Percentiles rank a stretch among this genome's conserved stretches.
Evolutionary conservation across 345 rosid species (phyloP).

Genomic region (Draba incana): DNA sequence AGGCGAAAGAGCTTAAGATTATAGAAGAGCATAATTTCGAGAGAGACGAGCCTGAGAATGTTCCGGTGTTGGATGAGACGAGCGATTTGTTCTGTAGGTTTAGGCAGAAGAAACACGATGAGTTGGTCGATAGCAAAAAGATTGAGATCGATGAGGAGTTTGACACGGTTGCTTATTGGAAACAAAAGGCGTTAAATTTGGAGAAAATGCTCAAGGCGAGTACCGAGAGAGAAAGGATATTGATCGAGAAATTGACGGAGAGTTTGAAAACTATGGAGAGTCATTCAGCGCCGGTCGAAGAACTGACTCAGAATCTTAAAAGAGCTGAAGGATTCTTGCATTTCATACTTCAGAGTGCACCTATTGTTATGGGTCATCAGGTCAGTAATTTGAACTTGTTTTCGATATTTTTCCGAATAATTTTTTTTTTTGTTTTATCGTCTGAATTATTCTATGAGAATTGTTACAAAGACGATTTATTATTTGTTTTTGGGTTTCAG

Average conservation of each 20-base stretch:
- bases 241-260: constrained; percentile 71
- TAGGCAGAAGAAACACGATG: constrained; percentile 57
- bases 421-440: constrained; percentile 5
- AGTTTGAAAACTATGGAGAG: constrained; percentile 66
- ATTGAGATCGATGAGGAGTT: constrained; percentile 73
- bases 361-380: constrained; percentile 95
- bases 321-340: constrained; percentile 95
- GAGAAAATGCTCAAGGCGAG: constrained; percentile 80
- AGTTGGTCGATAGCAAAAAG: constrained; percentile 55
- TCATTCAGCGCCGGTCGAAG: constrained; percentile 82
- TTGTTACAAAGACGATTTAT: too few species aligned
- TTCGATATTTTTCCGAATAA: neutral
- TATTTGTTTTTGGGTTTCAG: constrained; percentile 46
- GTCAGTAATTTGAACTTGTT: constrained; percentile 34
- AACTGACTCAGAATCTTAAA: constrained; percentile 74
- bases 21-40: constrained; percentile 87
- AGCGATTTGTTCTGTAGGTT: constrained; percentile 53
- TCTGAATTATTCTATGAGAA: too few species aligned
- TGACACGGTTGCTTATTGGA: constrained; percentile 79
- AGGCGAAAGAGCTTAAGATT: constrained; percentile 82
- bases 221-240: constrained; percentile 67
- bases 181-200: constrained; percentile 58
- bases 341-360: constrained; percentile 91
- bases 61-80: constrained; percentile 64
- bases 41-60: constrained; percentile 59